Conservation (phyloP, 176 grass and related monocot species). For the Musa itinerans region DNA sequence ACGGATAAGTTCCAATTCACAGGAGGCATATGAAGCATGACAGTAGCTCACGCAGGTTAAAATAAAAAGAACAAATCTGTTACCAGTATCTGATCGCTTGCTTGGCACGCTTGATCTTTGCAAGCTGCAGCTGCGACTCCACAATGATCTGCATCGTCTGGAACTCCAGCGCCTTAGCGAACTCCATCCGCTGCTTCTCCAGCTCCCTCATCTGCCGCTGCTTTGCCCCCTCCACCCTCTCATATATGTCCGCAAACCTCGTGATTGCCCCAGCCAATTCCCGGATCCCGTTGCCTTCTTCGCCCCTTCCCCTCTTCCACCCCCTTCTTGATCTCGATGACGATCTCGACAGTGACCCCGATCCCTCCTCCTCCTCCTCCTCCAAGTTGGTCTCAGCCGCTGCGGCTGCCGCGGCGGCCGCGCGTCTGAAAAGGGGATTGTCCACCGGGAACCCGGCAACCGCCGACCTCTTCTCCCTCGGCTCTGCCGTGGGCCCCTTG, state of each 20-base stretch:
- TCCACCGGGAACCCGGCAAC: conserved; percentile 20
- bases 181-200: conserved; percentile 66
- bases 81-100: conserved; percentile 37
- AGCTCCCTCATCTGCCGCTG: conserved; percentile 62
- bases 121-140: conserved; percentile 60
- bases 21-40: too few relatives aligned
- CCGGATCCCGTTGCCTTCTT: conserved; percentile 31
- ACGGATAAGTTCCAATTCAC: too few relatives aligned
- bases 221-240: conserved; percentile 63
- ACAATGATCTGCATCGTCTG: conserved; percentile 83
- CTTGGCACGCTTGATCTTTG: conserved; percentile 46
- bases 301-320: conserved; percentile 4
- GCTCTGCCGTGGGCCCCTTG: conserved; percentile 1
- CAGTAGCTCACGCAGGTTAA: neutral
- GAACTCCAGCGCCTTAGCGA: conserved; percentile 64
- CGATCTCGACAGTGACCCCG: conserved; percentile 26
- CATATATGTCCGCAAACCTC: conserved; percentile 76
- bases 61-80: conserved; percentile 33
- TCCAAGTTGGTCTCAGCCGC: conserved; percentile 24
- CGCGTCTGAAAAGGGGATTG: conserved; percentile 16
- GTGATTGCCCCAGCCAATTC: conserved; percentile 60
- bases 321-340: conserved; percentile 25
- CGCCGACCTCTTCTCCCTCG: neutral
- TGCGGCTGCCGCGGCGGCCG: conserved; percentile 7
- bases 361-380: conserved; percentile 17